phyloP scores from a whole-genome alignment of 192 early-diverging fungal species.

The Diversispora epigaea region DNA sequence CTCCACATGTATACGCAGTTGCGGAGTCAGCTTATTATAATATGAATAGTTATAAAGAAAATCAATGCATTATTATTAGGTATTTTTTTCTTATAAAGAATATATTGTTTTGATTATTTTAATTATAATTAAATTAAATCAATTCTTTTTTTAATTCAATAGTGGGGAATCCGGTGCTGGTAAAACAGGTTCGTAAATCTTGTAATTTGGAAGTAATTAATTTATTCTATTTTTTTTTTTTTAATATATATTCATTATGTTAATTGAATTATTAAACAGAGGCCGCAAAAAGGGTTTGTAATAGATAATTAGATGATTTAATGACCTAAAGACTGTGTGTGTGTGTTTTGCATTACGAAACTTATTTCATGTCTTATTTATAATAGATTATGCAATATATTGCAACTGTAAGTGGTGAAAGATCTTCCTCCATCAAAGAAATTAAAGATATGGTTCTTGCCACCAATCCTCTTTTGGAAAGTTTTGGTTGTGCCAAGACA shows the following conservation, averaged over 20 bases:
- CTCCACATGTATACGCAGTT: slow-evolving; percentile 98
- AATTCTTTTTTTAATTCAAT: slow-evolving; percentile 4
- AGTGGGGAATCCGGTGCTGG: slow-evolving; percentile 94
- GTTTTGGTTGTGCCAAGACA: slow-evolving; percentile 99
- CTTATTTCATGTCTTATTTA: background rate
- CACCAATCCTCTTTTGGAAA: slow-evolving; percentile 97
- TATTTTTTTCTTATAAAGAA: slow-evolving; percentile 25
- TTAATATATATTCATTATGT: background rate
- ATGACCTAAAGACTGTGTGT: background rate
- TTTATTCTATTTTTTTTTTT: background rate
- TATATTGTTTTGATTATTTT: background rate
- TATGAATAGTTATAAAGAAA: slow-evolving; percentile 98
- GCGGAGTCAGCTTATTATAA: slow-evolving; percentile 88
- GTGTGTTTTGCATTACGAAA: background rate
- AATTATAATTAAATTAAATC: background rate
- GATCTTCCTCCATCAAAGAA: slow-evolving; percentile 78
- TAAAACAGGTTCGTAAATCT: slow-evolving; percentile 63
- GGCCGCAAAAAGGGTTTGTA: slow-evolving; percentile 72
- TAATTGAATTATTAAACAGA: slow-evolving; percentile 44
- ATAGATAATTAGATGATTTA: background rate
- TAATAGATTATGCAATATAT: slow-evolving; percentile 94
- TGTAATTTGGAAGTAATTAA: background rate
- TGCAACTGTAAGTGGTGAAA: slow-evolving; percentile 88
- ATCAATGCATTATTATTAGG: slow-evolving; percentile 98
- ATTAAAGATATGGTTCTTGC: slow-evolving; percentile 98